These are phyloP conservation scores for Stereum hirsutum DNA, from an alignment of 1,284 basidiomycete genomes.

Conservation along the genomic window DNA sequence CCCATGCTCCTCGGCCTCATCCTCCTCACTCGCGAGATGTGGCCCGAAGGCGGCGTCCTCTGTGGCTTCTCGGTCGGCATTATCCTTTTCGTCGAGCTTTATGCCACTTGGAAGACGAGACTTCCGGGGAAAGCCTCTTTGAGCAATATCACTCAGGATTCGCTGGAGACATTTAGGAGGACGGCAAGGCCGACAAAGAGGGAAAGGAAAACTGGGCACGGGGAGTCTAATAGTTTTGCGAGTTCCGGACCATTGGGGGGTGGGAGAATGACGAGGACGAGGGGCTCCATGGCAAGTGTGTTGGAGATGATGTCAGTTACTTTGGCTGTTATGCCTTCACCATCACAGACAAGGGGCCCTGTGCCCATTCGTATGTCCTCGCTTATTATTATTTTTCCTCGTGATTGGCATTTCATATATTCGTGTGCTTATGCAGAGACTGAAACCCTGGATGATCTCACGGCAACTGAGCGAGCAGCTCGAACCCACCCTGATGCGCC, in stretches of 20 bases:
- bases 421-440: conserved; percentile 33
- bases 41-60: conserved; percentile 62
- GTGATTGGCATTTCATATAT: not conserved
- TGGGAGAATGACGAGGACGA: conserved; percentile 30
- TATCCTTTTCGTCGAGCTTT: conserved; percentile 48
- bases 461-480: conserved; percentile 67
- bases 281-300: conserved; percentile 67
- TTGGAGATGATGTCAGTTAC: conserved; percentile 76
- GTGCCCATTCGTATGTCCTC: conserved; percentile 56
- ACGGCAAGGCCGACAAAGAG: conserved; percentile 26
- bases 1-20: conserved; percentile 69
- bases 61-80: conserved; percentile 44
- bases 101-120: conserved; percentile 39
- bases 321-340: conserved; percentile 58
- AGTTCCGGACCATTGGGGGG: conserved; percentile 41
- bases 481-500: conserved; percentile 72
- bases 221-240: conserved; percentile 42
- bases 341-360: conserved; percentile 43
- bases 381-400: not conserved
- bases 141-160: conserved; percentile 47
- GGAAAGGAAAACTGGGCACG: conserved; percentile 26
- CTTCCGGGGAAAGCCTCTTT: conserved; percentile 38
- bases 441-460: conserved; percentile 69
- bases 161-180: conserved; percentile 41
- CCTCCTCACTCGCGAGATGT: conserved; percentile 53